These are phyloP conservation scores for Pilatotrama ljubarskyi DNA, from an alignment of 768 basidiomycete species.

Conservation along the genomic window DNA sequence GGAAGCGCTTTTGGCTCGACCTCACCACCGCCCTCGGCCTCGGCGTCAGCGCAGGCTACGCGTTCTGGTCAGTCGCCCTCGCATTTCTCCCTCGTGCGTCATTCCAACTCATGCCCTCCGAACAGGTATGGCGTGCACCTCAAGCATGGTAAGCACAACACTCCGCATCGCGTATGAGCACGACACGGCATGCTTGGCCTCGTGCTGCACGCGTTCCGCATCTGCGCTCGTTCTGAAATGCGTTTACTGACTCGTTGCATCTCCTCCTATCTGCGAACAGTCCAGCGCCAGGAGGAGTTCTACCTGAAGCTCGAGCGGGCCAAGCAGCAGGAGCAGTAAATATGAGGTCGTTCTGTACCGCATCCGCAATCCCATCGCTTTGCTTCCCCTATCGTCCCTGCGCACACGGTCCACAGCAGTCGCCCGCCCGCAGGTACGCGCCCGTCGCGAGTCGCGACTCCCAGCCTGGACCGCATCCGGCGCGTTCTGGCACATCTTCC, in stretches of 20 bases:
- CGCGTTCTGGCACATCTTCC: conserved; percentile 1
- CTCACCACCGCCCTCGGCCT: conserved; percentile 73
- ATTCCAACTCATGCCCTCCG: conserved; percentile 29
- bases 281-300: conserved; percentile 79
- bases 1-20: conserved; percentile 91
- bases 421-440: neutral
- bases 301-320: conserved; percentile 83
- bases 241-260: neutral
- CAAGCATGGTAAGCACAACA: conserved; percentile 59
- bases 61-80: conserved; percentile 71
- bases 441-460: conserved; percentile 12
- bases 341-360: conserved; percentile 6
- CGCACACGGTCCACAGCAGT: neutral
- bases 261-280: conserved; percentile 39
- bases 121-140: conserved; percentile 83
- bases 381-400: neutral
- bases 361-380: conserved; percentile 11
- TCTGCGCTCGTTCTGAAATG: neutral
- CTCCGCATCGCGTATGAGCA: neutral
- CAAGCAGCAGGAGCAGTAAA: conserved; percentile 34
- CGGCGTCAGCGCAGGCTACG: conserved; percentile 71
- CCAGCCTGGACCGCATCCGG: conserved; percentile 14
- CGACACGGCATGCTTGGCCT: neutral
- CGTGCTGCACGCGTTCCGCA: neutral
- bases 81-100: conserved; percentile 20